Evolutionary conservation across 2,329 filamentous ascomycete genomes (phyloP), one percentile per base, ranked within the genome.

Genomic region (Trichoderma lentiforme): DNA sequence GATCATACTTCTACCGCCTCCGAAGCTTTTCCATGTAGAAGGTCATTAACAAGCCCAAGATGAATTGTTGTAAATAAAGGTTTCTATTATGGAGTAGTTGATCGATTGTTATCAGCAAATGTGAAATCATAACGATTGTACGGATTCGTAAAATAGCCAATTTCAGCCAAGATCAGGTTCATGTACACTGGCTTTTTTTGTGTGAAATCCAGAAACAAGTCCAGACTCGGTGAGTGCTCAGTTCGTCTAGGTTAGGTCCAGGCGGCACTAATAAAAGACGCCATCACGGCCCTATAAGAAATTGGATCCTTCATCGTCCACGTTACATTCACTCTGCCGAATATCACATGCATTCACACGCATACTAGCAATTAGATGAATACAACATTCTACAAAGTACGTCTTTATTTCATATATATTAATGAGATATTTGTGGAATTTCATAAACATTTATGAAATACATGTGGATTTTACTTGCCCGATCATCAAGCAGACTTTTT

Each of bases 1-100:
- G 69, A 71, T 15, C 30, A 71, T 71, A 14, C 7, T 66, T 71
- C 8, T 60, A 21, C 69, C 69, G 69, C 4, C 11, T 18, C 69
- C 61, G 69, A 61, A 24, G n/a, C 14, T 6, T 6, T 21, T 21
- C 34, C 5, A 21, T n/a, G 39, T 9, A 1, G 2, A 43, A 9
- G n/a, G 39, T 43, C 39, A 18, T 15, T 18, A 39, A 8, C 36
- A 39, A 39, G 36, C 36, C 36, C 3, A 39, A 18, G 8, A 6
- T 39, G 15, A 39, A 18, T 39, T 18, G 26, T 3, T 39, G 36
- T 21, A 21, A 21, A 39, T 3, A 18, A 18, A 36, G 34, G 2
- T 6, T 36, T 36, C 8, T 21, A 51, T 51, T 24, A 24, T 12
- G 9, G n/a, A 53, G 21, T 7, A 3, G 21, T 53, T 53, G 5